Evolutionary conservation across 2,329 filamentous ascomycete genomes (phyloP), one percentile per base, ranked within the genome.

Genomic region (Epicoccum sorghinum): DNA sequence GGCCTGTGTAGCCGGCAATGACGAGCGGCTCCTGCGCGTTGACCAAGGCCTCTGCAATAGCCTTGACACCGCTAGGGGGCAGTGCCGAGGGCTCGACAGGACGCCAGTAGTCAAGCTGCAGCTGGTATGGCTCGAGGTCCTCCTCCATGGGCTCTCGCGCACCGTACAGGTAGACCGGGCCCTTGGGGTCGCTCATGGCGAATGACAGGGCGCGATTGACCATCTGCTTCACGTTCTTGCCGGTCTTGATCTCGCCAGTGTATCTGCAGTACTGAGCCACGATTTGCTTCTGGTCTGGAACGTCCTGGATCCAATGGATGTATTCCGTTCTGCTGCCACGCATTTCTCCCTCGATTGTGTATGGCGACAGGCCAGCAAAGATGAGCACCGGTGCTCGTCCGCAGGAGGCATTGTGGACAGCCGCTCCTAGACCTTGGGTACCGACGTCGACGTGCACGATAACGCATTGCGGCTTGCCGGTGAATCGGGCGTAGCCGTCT

Each of bases 221-320:
- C 77, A 96, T 87, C 77, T 96, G 91, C 80, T 96, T 96, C 56
- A 96, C 85, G 67, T 96, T 96, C 68, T 84, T 84, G 13, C 90
- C 91, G 2, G 89, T 88, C 77, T 92, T 93, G 73, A 96, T 87
- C 77, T 96, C 92, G 3, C 82, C 90, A 0, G 87, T 78, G 68
- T 95, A 96, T 8, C 91, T 84, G 71, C 92, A 96, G 74, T 96
- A 96, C 77, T 96, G 91, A 0, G 84, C 80, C 3, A 96, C 79
- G 55, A 96, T 93, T 65, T 86, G 83, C 71, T 89, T 90, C 72
- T 93, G 90, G 66, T 93, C 89, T 0, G 88, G 89, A 3, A 92
- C 88, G 73, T 93, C 89, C 67, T 93, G 90, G 29, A 93, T 88
- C 89, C 90, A 93, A 72, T 93, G 90, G 62, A 92, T 93, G 71